These are phyloP conservation scores for Microbotryum silenes-acaulis DNA, from an alignment of 1,284 basidiomycete species.

Conservation along the genomic window DNA sequence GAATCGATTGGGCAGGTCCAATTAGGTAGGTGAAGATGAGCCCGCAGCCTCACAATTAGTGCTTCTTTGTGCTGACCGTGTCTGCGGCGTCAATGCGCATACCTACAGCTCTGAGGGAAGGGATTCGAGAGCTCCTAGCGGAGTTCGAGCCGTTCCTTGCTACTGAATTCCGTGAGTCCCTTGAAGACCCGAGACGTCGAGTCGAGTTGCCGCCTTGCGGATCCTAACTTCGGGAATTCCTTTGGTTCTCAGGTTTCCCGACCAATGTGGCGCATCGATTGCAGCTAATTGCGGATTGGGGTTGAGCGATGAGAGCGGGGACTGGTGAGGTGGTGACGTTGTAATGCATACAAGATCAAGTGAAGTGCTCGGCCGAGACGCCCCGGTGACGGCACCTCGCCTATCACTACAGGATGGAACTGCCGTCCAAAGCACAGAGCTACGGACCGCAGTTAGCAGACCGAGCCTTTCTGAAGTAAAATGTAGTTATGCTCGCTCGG, in stretches of 20 bases:
- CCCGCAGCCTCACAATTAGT: too few species aligned
- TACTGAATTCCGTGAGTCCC: slow-evolving; percentile 49
- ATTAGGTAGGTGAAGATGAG: slow-evolving; percentile 49
- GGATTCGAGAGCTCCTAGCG: slow-evolving; percentile 56
- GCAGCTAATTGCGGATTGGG: slow-evolving; percentile 57
- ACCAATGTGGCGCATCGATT: slow-evolving; percentile 56
- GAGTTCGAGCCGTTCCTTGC: slow-evolving; percentile 66
- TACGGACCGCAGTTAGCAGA: too few species aligned
- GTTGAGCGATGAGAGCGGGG: not conserved
- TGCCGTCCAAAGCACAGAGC: too few species aligned
- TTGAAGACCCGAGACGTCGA: too few species aligned
- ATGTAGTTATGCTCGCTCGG: too few species aligned
- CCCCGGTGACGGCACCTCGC: too few species aligned
- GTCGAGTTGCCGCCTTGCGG: too few species aligned
- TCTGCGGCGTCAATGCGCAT: not conserved
- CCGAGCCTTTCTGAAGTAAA: too few species aligned
- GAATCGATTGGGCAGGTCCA: slow-evolving; percentile 52
- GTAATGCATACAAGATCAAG: not conserved
- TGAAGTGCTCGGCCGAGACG: too few species aligned
- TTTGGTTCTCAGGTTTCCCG: slow-evolving; percentile 51
- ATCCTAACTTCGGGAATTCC: not conserved
- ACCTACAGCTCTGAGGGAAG: slow-evolving; percentile 56
- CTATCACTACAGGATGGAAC: too few species aligned
- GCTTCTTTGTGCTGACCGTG: too few species aligned
- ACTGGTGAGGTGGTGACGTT: not conserved